phyloP scores from a whole-genome alignment of 1,139 yeast genomes.

The Saccharomyces hybrid region DNA sequence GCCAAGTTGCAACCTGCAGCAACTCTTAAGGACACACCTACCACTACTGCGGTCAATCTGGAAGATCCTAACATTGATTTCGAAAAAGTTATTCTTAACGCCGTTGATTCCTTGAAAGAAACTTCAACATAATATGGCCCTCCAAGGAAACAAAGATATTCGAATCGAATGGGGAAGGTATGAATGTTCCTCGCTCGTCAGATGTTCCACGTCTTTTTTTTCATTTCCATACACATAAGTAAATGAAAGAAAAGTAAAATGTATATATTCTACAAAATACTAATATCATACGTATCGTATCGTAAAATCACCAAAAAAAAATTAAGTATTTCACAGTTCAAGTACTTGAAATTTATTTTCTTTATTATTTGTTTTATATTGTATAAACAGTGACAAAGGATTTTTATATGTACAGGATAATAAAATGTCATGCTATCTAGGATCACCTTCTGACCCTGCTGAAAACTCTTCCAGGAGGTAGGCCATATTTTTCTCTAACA shows the following conservation, averaged over 20 bases:
- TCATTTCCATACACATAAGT: not conserved
- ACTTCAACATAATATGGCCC: not conserved
- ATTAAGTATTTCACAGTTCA: not conserved
- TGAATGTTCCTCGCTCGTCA: not conserved
- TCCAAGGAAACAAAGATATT: not conserved
- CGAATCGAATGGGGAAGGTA: not conserved
- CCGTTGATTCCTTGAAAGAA: conserved; percentile 34
- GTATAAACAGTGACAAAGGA: not conserved
- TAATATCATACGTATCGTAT: not conserved
- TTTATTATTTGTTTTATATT: not conserved
- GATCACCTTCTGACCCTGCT: conserved; percentile 41
- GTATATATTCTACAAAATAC: not conserved
- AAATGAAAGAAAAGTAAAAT: not conserved
- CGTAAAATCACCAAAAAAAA: not conserved
- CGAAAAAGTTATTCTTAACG: conserved; percentile 45
- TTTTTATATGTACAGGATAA: not conserved
- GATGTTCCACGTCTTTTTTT: not conserved
- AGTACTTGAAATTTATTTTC: not conserved
- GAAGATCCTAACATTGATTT: conserved; percentile 89
- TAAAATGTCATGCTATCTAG: not conserved
- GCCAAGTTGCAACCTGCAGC: conserved; percentile 49
- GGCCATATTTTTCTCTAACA: conserved; percentile 64
- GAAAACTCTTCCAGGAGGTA: conserved; percentile 69
- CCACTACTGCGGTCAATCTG: conserved; percentile 45
- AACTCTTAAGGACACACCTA: conserved; percentile 26